Evolutionary conservation across 345 rosid species (phyloP), one percentile per base, ranked within the genome.

Genomic region (Dovyalis caffra): DNA sequence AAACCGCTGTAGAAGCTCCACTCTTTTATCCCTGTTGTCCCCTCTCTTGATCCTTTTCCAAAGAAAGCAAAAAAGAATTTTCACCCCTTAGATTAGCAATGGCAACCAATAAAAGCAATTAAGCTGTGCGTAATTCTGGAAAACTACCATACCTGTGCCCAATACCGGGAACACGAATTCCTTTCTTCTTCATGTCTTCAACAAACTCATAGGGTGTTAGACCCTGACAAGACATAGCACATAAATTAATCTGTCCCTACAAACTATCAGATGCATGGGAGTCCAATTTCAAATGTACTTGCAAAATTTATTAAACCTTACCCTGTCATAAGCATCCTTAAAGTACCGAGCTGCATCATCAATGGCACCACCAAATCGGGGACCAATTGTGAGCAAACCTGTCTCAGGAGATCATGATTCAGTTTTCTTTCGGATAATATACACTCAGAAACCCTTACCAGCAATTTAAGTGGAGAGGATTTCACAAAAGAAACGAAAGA

Each of bases 331-430:
- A 77, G 96, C 99, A 86, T 95, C 99, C 86, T 95, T 93, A 75
- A 95, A 95, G 86, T 90, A 95, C 76, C 97, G 89, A 71, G 99
- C 97, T 70, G 96, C 98, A 72, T 95, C 99, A 76, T 95, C 97
- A 82, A 95, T 88, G 68, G 99, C 99, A 79, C 98, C 98, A 81
- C 98, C 99, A 78, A 95, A 95, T 84, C 98, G 89, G 5, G 98
- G 99, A 74, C 99, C 99, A 73, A 95, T 93, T 18, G 98, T 95
- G 51, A 95, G 86, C 86, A 95, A 86, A 81, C 99, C 99, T 92
- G 90, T 81, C 70, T 31, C 72, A 73, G 62, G 72, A 78, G 70
- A 68, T 53, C 80, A 66, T 57, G 26, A 67, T 51, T 77, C 70
- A 76, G 63, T 38, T 28, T 68, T 63, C 25, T 34, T 29, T 62